Evolutionary conservation across 1,139 yeast species (phyloP).

Genomic region (Pneumocystis carinii): DNA sequence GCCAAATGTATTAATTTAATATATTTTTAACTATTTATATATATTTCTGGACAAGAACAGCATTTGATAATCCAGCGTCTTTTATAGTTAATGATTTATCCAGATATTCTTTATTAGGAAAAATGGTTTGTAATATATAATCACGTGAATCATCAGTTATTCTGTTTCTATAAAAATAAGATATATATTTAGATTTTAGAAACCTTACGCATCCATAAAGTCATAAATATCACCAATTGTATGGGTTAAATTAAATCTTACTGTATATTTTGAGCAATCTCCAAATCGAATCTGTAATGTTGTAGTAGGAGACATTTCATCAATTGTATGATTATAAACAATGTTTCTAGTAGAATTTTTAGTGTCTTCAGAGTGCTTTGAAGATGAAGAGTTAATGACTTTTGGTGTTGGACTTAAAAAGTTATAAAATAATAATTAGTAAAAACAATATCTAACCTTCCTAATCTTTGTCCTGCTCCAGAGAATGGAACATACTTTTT

Average conservation of each 20-base stretch:
- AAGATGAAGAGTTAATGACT: constrained; percentile 17
- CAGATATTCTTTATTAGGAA: constrained; percentile 65
- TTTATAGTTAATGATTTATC: constrained; percentile 43
- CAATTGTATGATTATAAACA: constrained; percentile 11
- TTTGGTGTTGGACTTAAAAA: constrained; percentile 27
- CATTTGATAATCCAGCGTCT: constrained; percentile 63
- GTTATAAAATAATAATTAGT: background rate
- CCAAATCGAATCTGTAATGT: constrained; percentile 74
- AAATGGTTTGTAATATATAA: constrained; percentile 63
- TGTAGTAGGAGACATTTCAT: constrained; percentile 21
- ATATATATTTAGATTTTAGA: constrained; percentile 25
- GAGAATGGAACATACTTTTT: constrained; percentile 52
- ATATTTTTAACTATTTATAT: constrained; percentile 3
- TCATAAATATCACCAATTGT: constrained; percentile 56
- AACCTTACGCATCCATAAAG: constrained; percentile 40
- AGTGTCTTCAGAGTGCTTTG: constrained; percentile 15
- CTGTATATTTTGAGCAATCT: constrained; percentile 56
- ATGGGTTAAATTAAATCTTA: constrained; percentile 49
- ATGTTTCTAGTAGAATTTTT: constrained; percentile 6
- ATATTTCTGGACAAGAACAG: constrained; percentile 90
- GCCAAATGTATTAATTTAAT: background rate
- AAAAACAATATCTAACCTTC: constrained; percentile 30
- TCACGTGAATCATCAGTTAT: constrained; percentile 21
- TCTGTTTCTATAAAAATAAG: background rate
- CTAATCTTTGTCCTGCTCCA: constrained; percentile 80